Evolutionary conservation across 2,329 filamentous ascomycete genomes (phyloP), one percentile per base, ranked within the genome.

Genomic region (Shiraia sp.): DNA sequence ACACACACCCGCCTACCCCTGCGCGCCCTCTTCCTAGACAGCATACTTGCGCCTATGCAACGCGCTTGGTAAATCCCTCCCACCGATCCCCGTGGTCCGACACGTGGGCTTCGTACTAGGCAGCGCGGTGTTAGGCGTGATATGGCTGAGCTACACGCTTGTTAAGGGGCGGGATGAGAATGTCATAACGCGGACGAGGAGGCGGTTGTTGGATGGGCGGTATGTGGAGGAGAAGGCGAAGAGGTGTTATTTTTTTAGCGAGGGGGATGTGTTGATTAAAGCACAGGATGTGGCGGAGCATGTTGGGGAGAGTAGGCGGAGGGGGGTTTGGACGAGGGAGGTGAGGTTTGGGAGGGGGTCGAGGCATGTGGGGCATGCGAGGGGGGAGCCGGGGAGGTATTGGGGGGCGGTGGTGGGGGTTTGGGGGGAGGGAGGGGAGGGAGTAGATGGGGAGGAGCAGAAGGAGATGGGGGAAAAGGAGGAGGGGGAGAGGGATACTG

Each of bases 311-410:
- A 73, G 77, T 2, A 66, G 61, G 41, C 48, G 55, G 14, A 65
- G 66, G 34, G 80, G 80, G 0, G 81, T 76, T 31, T 54, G 55
- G 3, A 72, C 76, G 1, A 66, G 74, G 2, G 60, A 73, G 9
- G 75, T 78, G 42, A 51, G 77, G 24, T 86, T 85, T 46, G 72
- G 79, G 19, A 75, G 74, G 1, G 80, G 76, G 19, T n/a, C n/a
- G n/a, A 70, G 72, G 0, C 82, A 86, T 59, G 81, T 83, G 8
- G 79, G 76, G 1, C 80, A 85, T 51, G 79, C 83, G 72, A 71
- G 76, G 13, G 56, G 71, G 55, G 74, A 81, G 36, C 75, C 78
- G 0, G 72, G 74, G 29, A 66, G 77, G 51, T 86, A 85, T 57
- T 85, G 81, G 82, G 37, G 47, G 24, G 53, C 58, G 15, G 51